Evolutionary conservation across 2,329 filamentous ascomycete genomes (phyloP), one percentile per base, ranked within the genome.

Genomic region (Calonectria hongkongensis): DNA sequence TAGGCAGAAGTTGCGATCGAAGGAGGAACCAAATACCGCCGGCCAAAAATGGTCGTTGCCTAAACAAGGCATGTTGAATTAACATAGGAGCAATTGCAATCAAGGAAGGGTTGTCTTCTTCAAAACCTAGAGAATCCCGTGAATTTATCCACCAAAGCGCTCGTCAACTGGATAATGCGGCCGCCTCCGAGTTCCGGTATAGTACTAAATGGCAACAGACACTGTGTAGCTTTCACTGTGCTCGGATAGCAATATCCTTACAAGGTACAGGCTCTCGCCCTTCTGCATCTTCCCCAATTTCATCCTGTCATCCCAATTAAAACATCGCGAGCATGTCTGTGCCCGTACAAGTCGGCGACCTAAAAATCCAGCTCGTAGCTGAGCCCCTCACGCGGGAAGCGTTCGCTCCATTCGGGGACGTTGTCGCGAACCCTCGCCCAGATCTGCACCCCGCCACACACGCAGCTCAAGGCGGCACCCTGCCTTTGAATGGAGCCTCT

Each of bases 331-430:
- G 25, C 33, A 84, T 83, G 81, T 70, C 78, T 16, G 43, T 82
- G 18, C 80, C 71, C 27, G 62, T 82, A 25, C 70, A 78, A 36
- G 71, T 81, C 27, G 81, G 72, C 48, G 56, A 75, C 47, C 45
- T 77, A 16, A 72, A 73, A 10, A 64, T 85, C 56, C 71, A 75
- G 25, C 68, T 97, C 77, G 86, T 86, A 28, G 89, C 94, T 10
- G 86, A 89, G 77, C 90, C 91, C n/a, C 90, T 98, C 66, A 94
- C 92, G 10, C 89, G 90, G 56, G 86, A 88, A 5, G 86, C 90
- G 66, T 98, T 98, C 84, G 87, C 91, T 16, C 88, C 91, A 51
- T 99, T 97, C 84, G 97, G 97, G 82, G 93, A 94, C 68, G 95
- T 97, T 58, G 90, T 98, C 78, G 87, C 92, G 81, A 95, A 96